phyloP scores from a whole-genome alignment of 1,284 basidiomycete species.

The Prillingera fragicola region DNA sequence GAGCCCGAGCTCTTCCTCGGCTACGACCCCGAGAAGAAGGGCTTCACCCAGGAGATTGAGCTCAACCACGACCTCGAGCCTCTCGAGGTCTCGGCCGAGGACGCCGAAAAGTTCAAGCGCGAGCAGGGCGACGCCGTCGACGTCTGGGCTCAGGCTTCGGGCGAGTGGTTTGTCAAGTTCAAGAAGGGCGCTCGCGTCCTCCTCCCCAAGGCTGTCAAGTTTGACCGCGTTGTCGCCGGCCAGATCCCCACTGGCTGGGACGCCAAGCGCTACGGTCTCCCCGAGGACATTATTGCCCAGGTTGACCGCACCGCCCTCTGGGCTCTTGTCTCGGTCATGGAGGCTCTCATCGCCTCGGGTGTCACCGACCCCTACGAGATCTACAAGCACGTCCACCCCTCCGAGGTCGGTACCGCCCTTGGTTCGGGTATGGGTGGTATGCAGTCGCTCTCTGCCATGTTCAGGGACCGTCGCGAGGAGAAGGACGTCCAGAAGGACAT shows the following conservation, averaged over 20 bases:
- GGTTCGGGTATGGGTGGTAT: slow-evolving; percentile 98
- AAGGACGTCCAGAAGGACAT: slow-evolving; percentile 97
- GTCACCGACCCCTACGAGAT: slow-evolving; percentile 96
- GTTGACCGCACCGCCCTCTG: slow-evolving; percentile 85
- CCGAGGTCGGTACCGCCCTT: slow-evolving; percentile 84
- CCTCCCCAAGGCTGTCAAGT: slow-evolving; percentile 91
- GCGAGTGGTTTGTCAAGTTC: slow-evolving; percentile 95
- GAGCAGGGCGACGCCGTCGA: slow-evolving; percentile 97
- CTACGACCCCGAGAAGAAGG: slow-evolving; percentile 94
- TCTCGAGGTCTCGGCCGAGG: slow-evolving; percentile 82
- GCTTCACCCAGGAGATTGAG: slow-evolving; percentile 95
- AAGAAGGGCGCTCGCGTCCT: slow-evolving; percentile 94
- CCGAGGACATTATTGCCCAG: slow-evolving; percentile 93
- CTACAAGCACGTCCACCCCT: slow-evolving; percentile 94
- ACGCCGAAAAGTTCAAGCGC: slow-evolving; percentile 91
- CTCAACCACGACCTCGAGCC: slow-evolving; percentile 95
- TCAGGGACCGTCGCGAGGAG: slow-evolving; percentile 96
- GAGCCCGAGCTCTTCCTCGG: slow-evolving; percentile 96
- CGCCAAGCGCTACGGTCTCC: slow-evolving; percentile 92
- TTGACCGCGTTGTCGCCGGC: slow-evolving; percentile 89
- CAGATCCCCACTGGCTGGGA: slow-evolving; percentile 97
- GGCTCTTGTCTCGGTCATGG: slow-evolving; percentile 90
- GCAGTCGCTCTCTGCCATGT: slow-evolving; percentile 85
- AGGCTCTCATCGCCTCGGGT: slow-evolving; percentile 94
- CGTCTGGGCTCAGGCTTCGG: slow-evolving; percentile 81